Base-by-base conservation (phyloP, 495 filamentous ascomycete genomes). In the Penicillium steckii region DNA sequence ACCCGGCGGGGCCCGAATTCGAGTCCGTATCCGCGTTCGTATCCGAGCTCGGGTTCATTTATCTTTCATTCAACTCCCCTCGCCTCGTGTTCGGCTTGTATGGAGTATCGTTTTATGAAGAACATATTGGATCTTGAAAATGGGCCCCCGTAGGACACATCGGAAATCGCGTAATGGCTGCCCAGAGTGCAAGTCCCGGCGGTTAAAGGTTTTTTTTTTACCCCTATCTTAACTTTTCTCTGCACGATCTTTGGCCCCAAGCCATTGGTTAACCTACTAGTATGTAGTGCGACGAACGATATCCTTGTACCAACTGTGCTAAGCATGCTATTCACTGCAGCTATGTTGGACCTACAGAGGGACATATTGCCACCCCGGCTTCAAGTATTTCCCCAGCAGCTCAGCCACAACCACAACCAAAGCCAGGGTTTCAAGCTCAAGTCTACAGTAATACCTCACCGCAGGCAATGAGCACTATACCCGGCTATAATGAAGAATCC, bases 81-180 rank as follows among this genome's bases (percentile, higher is more conserved):
- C 33, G 3, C 29, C n/a, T 32, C 29, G 29, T n/a, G 33, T 15
- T n/a, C 32, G 32, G 33, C 33, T 37, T 37, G n/a, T 17, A 37
- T 8, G 33, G 10, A 13, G n/a, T 32, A 12, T 32, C 12, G 8
- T 19, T 13, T 15, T 41, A 23, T 21, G 12, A 41, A 23, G 21
- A 8, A 41, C 18, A 41, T 22, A n/a, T n/a, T n/a, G n/a, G n/a
- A n/a, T n/a, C n/a, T 41, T 13, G 3, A 46, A 19, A 44, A 65
- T 62, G 62, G 59, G 55, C 3, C 62, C 62, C 13, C 52, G 63
- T 1, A 61, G 61, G 46, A 50, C 60, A 7, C 63, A 64, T 53
- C 60, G 55, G 2, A 66, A 66, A 44, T 61, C 57, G 3, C 57
- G 63, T 3, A 66, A 64, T 44, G 63, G 63, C n/a, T 66, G 63